Evolutionary conservation across 345 rosid species (phyloP).

Genomic region (Diplotaxis tenuifolia): DNA sequence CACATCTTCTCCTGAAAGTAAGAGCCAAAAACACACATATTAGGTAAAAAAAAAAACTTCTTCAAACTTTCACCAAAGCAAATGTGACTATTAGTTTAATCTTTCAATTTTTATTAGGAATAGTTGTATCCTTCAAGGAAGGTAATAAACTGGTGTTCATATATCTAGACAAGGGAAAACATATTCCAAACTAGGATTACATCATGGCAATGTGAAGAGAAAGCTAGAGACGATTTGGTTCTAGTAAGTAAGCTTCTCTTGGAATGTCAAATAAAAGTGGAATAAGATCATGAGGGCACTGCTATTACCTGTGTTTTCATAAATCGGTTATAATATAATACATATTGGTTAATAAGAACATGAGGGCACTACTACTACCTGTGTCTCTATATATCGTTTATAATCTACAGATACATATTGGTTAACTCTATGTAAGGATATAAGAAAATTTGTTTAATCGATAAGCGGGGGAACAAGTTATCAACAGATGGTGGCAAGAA

Average conservation of each 20-base stretch:
- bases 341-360: background rate
- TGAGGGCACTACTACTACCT: background rate
- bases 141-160: no score
- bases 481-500: background rate
- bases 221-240: no score
- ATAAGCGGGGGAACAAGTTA: background rate
- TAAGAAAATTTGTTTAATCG: background rate
- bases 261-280: background rate
- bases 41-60: background rate
- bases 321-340: background rate
- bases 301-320: slow-evolving; percentile 3
- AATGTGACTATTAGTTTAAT: no score
- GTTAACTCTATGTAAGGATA: slow-evolving; percentile 3
- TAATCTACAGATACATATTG: background rate
- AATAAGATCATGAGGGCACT: background rate
- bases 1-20: slow-evolving; percentile 74
- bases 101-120: no score
- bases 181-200: background rate
- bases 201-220: background rate
- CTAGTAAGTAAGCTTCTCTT: background rate
- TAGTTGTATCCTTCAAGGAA: background rate
- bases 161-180: background rate
- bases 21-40: slow-evolving; percentile 26
- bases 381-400: background rate
- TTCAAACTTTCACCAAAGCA: no score